Conservation (phyloP, 2,329 filamentous ascomycete species). For the Uncinocarpus reesii region DNA sequence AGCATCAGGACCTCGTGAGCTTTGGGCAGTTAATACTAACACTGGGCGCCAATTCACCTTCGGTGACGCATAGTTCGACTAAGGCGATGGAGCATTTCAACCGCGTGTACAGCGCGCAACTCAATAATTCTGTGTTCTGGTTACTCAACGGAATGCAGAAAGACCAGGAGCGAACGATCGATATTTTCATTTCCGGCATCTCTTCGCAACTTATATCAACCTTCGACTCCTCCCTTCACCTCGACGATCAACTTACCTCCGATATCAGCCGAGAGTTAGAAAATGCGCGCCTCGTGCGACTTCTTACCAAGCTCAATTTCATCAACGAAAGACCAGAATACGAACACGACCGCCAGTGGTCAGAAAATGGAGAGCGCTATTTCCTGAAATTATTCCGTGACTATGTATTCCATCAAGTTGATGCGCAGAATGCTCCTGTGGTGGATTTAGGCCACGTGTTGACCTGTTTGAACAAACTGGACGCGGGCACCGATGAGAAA, state of each 20-base stretch:
- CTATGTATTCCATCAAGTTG: slow-evolving; percentile 94
- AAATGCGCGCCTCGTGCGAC: slow-evolving; percentile 72
- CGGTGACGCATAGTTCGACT: slow-evolving; percentile 52
- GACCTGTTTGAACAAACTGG: slow-evolving; percentile 78
- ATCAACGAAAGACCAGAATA: slow-evolving; percentile 86
- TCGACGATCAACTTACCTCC: slow-evolving; percentile 61
- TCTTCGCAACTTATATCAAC: slow-evolving; percentile 63
- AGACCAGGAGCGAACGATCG: slow-evolving; percentile 58
- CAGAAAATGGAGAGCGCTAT: slow-evolving; percentile 85
- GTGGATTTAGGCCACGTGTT: slow-evolving; percentile 83
- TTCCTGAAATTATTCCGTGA: slow-evolving; percentile 91
- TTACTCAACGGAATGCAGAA: slow-evolving; percentile 58
- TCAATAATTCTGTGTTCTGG: slow-evolving; percentile 73
- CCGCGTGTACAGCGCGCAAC: slow-evolving; percentile 63
- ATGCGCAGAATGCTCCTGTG: slow-evolving; percentile 69
- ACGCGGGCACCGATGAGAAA: slow-evolving; percentile 78
- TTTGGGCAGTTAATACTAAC: slow-evolving; percentile 78
- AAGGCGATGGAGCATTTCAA: slow-evolving; percentile 66
- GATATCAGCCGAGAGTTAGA: slow-evolving; percentile 74
- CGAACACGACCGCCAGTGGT: slow-evolving; percentile 68
- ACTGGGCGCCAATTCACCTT: slow-evolving; percentile 59
- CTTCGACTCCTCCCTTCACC: slow-evolving; percentile 69
- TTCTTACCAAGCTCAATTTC: slow-evolving; percentile 71
- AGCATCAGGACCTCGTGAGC: slow-evolving; percentile 76
- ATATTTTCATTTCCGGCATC: slow-evolving; percentile 68